Evolutionary conservation across 2,329 filamentous ascomycete genomes (phyloP), one percentile per base, ranked within the genome.

Genomic region (Podosphaera leucotricha): DNA sequence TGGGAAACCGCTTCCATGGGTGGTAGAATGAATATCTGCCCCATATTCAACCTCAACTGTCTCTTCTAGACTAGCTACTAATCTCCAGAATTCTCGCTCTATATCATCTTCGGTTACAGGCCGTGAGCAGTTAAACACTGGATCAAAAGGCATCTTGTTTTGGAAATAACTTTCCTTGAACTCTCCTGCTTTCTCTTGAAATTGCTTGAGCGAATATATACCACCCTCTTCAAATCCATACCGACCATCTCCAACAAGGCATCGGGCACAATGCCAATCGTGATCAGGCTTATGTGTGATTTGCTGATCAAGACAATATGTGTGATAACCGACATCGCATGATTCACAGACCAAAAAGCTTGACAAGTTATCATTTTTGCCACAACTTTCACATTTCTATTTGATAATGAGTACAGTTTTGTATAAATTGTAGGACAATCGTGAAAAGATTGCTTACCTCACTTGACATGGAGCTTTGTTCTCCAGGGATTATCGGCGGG

Each of bases 31-130:
- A 44, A 98, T 94, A 55, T 98, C 90, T 8, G 90, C 90, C 35
- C 90, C 90, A 55, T 98, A 98, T 57, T 98, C 90, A 2, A 98
- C 90, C 59, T 95, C 90, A 1, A 95, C 86, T 0, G 85, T 92
- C 60, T 95, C 90, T 49, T 92, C 87, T 43, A 94, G 70, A 54
- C 86, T 92, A 41, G 90, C 83, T 0, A 95, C 90, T 7, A 95
- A 70, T 53, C 84, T 75, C 90, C 90, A 98, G 59, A 98, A 98
- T 57, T 98, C 90, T 18, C 77, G 76, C 61, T 98, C 90, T 3
- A 98, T 83, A 52, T 95, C 90, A 49, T 95, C 86, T 58, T 98
- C 90, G 0, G 82, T 86, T 24, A 93, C 80, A 0, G 80, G 79
- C 36, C 77, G 72, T 50, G 81, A 76, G 24, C 77, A 80, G 52